phyloP scores from a whole-genome alignment of 257 asterid genomes.

The Solanum ahanhuiri region DNA sequence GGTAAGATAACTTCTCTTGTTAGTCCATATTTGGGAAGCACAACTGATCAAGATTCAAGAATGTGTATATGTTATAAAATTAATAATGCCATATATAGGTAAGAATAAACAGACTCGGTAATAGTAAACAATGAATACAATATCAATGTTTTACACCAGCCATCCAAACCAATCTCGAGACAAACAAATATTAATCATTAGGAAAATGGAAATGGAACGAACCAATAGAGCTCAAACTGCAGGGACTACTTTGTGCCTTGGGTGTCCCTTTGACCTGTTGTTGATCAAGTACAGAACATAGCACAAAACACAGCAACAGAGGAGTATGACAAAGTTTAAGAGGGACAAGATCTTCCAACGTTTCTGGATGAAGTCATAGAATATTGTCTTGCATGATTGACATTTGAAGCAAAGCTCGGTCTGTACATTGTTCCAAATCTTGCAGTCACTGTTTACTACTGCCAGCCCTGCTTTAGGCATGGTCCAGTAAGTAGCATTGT shows the following conservation, averaged over 20 bases:
- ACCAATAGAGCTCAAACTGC: background rate
- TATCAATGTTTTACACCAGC: background rate
- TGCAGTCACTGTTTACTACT: too few species aligned
- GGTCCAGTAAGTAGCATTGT: too few species aligned
- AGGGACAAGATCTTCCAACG: slow-evolving; percentile 27
- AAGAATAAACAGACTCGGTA: background rate
- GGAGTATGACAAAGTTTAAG: slow-evolving; percentile 4
- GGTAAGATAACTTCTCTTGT: background rate
- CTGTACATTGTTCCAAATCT: slow-evolving; percentile 32
- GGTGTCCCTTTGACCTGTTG: too few species aligned
- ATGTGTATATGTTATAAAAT: background rate
- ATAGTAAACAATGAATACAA: background rate
- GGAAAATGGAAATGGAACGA: background rate
- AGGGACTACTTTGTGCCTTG: too few species aligned
- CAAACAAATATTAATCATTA: background rate
- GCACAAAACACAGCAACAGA: background rate
- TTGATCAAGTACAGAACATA: too few species aligned
- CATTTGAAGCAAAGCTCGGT: slow-evolving; percentile 36
- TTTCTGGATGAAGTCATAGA: slow-evolving; percentile 12
- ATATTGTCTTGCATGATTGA: slow-evolving; percentile 28
- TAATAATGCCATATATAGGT: background rate
- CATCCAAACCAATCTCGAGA: background rate
- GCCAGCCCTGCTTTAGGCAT: too few species aligned
- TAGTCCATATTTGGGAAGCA: background rate
- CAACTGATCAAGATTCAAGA: background rate